Conservation (phyloP, 441 rosid genomes). For the Populus hybrid region DNA sequence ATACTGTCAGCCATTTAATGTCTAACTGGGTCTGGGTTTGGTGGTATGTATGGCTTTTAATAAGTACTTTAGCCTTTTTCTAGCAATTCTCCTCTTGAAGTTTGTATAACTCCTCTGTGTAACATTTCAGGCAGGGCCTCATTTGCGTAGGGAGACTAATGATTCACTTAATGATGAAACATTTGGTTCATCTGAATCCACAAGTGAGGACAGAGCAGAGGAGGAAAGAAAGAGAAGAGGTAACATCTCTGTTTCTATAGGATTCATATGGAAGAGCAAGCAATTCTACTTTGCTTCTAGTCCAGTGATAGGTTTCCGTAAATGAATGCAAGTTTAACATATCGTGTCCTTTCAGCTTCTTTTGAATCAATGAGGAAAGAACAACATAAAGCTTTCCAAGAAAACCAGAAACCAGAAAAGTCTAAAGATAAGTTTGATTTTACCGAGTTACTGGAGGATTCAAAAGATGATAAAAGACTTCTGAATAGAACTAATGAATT, state of each 20-base stretch:
- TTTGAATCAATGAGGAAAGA: slow-evolving; percentile 97
- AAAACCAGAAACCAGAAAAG: slow-evolving; percentile 66
- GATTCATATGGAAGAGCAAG: slow-evolving; percentile 2
- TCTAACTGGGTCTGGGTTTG: slow-evolving; percentile 5
- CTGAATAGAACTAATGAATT: slow-evolving; percentile 40
- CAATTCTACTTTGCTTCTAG: slow-evolving; percentile 8
- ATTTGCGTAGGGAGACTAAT: slow-evolving; percentile 54
- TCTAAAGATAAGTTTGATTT: slow-evolving; percentile 63
- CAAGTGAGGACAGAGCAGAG: slow-evolving; percentile 85
- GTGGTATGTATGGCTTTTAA: slow-evolving; percentile 1
- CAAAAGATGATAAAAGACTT: slow-evolving; percentile 52
- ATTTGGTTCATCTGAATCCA: slow-evolving; percentile 79
- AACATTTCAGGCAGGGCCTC: slow-evolving; percentile 71
- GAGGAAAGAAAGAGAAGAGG: slow-evolving; percentile 99
- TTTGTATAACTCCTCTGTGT: neutral
- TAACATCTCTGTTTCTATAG: slow-evolving; percentile 26
- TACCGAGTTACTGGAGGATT: slow-evolving; percentile 56
- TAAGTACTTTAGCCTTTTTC: neutral
- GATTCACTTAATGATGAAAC: slow-evolving; percentile 91
- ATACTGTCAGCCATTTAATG: neutral
- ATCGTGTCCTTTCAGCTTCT: slow-evolving; percentile 51
- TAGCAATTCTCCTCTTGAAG: neutral
- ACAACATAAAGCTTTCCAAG: slow-evolving; percentile 83
- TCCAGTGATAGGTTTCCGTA: slow-evolving; percentile 8
- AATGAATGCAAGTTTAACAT: slow-evolving; percentile 15